These are phyloP conservation scores for Emericellopsis atlantica DNA, from an alignment of 2,329 filamentous ascomycete species.

Conservation along the genomic window DNA sequence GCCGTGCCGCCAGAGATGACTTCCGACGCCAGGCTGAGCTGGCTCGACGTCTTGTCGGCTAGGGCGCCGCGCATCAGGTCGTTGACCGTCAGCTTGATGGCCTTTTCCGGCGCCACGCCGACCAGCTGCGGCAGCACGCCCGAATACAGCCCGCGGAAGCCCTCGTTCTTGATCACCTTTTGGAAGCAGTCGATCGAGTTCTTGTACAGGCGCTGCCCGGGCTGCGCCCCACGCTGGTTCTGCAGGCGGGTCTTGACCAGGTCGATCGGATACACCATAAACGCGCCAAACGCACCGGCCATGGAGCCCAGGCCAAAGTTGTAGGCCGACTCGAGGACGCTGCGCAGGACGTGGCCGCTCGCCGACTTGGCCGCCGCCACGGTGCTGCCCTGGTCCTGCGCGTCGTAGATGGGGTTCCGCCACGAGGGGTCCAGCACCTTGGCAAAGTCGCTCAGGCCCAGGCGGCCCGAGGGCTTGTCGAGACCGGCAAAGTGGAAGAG, in stretches of 20 bases:
- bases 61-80: conserved; percentile 73
- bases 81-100: conserved; percentile 98
- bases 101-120: conserved; percentile 97
- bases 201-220: conserved; percentile 85
- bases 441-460: conserved; percentile 74
- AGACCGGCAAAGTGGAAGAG: conserved; percentile 96
- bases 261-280: conserved; percentile 99
- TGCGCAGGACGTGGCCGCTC: conserved; percentile 35
- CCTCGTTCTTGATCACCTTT: conserved; percentile 90
- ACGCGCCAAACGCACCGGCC: conserved; percentile 93
- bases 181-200: conserved; percentile 92
- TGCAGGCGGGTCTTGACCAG: conserved; percentile 97
- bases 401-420: conserved; percentile 49
- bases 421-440: conserved; percentile 93
- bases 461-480: conserved; percentile 75
- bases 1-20: conserved; percentile 79
- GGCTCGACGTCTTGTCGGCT: conserved; percentile 58
- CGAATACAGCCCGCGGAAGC: conserved; percentile 79
- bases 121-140: conserved; percentile 91
- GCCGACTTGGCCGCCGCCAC: conserved; percentile 8
- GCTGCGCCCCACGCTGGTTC: conserved; percentile 76
- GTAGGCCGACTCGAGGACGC: conserved; percentile 59
- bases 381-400: conserved; percentile 32
- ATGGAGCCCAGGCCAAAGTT: conserved; percentile 83
- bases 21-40: conserved; percentile 59